phyloP scores from a whole-genome alignment of 495 filamentous ascomycete species.

The Annulohypoxylon stygium region DNA sequence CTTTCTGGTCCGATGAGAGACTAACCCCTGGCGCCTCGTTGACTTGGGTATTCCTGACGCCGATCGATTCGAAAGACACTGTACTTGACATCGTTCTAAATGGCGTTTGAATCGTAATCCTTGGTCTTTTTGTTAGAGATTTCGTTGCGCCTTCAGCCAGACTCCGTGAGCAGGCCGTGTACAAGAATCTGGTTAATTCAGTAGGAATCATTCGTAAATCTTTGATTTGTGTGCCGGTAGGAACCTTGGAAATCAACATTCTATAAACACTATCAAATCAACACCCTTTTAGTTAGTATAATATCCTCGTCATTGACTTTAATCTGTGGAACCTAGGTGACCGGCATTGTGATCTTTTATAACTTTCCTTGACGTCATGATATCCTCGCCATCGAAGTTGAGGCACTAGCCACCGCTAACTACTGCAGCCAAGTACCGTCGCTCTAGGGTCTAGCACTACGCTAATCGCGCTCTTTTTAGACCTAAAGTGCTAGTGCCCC shows the following conservation, averaged over 20 bases:
- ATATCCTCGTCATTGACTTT: constrained; percentile 8
- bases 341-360: not conserved
- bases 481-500: too few species aligned
- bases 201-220: not conserved
- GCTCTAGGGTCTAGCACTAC: too few species aligned
- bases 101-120: not conserved
- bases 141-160: not conserved
- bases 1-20: constrained; percentile 60
- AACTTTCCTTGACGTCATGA: constrained; percentile 17
- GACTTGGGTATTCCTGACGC: constrained; percentile 64
- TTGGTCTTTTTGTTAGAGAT: not conserved
- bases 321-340: not conserved
- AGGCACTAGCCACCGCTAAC: not conserved
- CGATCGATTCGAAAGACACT: constrained; percentile 39
- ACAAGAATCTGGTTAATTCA: not conserved
- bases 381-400: not conserved
- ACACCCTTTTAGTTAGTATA: not conserved
- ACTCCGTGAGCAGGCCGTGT: not conserved
- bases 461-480: too few species aligned
- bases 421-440: too few species aligned
- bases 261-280: not conserved
- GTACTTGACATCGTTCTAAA: constrained; percentile 6
- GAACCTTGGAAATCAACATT: too few species aligned
- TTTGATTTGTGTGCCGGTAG: too few species aligned
- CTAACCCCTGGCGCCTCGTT: constrained; percentile 61